Percentiles rank a stretch among this genome's conserved stretches.
These are phyloP conservation scores for Neofusicoccum ribis DNA, from an alignment of 2,329 filamentous ascomycete species.

Conservation along the genomic window DNA sequence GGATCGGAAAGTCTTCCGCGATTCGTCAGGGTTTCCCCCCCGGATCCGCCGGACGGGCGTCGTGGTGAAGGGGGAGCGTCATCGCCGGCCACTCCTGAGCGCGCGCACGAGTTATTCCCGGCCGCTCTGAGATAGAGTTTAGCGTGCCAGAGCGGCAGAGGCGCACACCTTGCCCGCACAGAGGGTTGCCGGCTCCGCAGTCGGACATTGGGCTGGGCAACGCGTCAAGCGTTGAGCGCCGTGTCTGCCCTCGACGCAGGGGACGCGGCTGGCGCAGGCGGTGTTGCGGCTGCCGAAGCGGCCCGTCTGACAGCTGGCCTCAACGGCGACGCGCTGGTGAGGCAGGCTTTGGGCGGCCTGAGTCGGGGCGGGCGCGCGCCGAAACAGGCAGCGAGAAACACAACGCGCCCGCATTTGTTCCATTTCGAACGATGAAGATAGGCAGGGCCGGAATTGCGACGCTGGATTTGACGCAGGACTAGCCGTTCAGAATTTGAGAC, in stretches of 20 bases:
- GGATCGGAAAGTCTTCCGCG: conserved; percentile 14
- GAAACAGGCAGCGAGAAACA: not conserved
- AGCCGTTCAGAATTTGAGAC: conserved; percentile 13
- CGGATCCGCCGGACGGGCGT: conserved; percentile 9
- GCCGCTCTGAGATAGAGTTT: conserved; percentile 3
- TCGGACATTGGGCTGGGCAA: not conserved
- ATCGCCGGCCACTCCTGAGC: not conserved
- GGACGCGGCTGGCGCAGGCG: not conserved
- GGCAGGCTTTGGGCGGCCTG: no score
- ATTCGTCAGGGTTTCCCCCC: conserved; percentile 8
- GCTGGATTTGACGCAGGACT: not conserved
- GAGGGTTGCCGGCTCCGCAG: not conserved
- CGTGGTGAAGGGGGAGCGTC: conserved; percentile 3
- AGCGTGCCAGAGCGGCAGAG: conserved; percentile 4
- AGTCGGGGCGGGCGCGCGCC: not conserved
- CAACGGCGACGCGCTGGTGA: not conserved
- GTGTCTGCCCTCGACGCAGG: not conserved
- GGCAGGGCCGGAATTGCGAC: conserved; percentile 7
- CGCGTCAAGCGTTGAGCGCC: not conserved
- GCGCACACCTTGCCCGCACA: not conserved
- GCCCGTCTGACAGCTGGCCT: conserved; percentile 4
- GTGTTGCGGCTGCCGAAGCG: not conserved
- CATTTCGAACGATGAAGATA: conserved; percentile 2
- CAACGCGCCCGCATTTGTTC: not conserved
- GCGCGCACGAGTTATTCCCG: not conserved